phyloP scores from a whole-genome alignment of 306 rosid genomes.

The Pachyrhizus erosus region DNA sequence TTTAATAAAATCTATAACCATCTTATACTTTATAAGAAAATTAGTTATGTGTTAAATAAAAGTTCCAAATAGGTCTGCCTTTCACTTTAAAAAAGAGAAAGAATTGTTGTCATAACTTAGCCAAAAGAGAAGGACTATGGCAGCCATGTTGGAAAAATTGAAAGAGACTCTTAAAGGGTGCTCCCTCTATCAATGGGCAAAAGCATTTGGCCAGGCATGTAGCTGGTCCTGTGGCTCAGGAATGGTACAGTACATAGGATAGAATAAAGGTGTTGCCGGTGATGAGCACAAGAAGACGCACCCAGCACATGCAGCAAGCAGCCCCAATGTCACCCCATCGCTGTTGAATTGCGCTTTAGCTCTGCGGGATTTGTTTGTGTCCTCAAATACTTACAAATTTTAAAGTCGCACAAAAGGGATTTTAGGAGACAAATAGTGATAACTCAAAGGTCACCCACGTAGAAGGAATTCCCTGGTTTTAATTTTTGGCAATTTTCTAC shows the following conservation, averaged over 20 bases:
- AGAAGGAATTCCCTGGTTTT: slow-evolving; percentile 6
- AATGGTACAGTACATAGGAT: slow-evolving; percentile 43
- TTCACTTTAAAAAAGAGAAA: no score
- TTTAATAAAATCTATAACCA: no score
- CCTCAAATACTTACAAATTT: slow-evolving; percentile 37
- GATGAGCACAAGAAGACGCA: slow-evolving; percentile 16
- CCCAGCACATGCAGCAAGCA: slow-evolving; percentile 12
- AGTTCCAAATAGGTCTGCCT: no score
- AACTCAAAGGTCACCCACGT: slow-evolving; percentile 33
- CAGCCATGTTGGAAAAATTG: slow-evolving; percentile 26
- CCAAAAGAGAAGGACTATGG: not conserved
- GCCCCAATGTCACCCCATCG: not conserved
- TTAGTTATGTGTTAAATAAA: no score
- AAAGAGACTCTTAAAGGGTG: slow-evolving; percentile 32
- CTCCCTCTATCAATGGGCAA: slow-evolving; percentile 31
- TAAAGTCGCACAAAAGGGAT: slow-evolving; percentile 34
- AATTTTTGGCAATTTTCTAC: not conserved
- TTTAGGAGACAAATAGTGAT: slow-evolving; percentile 42
- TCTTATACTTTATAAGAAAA: no score
- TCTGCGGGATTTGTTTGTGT: not conserved
- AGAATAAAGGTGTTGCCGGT: slow-evolving; percentile 15
- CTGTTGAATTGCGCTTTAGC: not conserved
- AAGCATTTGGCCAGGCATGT: not conserved
- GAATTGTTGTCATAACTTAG: slow-evolving; percentile 9
- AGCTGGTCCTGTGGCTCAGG: slow-evolving; percentile 14